Evolutionary conservation across 139 green algal genomes (phyloP).

Genomic region (Mychonastes homosphaera): DNA sequence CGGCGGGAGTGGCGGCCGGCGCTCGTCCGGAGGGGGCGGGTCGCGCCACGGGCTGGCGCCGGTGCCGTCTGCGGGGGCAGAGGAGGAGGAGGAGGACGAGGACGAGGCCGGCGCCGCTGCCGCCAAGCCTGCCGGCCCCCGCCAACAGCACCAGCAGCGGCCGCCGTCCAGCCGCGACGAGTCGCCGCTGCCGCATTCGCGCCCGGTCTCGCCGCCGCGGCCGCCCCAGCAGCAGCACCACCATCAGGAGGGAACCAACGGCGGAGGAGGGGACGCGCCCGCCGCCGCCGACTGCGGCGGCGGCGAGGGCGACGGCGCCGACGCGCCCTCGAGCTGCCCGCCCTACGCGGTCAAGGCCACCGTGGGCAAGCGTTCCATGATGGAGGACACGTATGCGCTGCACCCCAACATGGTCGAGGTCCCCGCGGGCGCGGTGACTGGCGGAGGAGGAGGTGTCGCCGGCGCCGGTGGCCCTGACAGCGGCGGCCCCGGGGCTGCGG

Average conservation of each 20-base stretch:
- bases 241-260: not conserved
- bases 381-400: slow-evolving; percentile 55
- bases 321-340: slow-evolving; percentile 21
- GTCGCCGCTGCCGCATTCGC: not conserved
- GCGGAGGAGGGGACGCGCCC: slow-evolving; percentile 10
- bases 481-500: no score
- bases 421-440: slow-evolving; percentile 17
- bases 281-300: slow-evolving; percentile 4
- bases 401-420: slow-evolving; percentile 40
- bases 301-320: slow-evolving; percentile 11
- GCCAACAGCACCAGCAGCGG: not conserved
- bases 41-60: no score
- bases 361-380: slow-evolving; percentile 50
- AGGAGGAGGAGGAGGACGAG: not conserved
- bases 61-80: slow-evolving; percentile 3
- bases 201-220: not conserved
- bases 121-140: not conserved
- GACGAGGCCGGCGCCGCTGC: not conserved
- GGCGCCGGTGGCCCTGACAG: no score
- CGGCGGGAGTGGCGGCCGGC: no score
- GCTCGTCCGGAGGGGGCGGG: no score
- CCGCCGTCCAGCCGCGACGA: not conserved
- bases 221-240: not conserved
- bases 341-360: slow-evolving; percentile 51
- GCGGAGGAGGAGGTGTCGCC: not conserved